phyloP scores from a whole-genome alignment of 2,329 filamentous ascomycete genomes.

The Trichoderma breve region DNA sequence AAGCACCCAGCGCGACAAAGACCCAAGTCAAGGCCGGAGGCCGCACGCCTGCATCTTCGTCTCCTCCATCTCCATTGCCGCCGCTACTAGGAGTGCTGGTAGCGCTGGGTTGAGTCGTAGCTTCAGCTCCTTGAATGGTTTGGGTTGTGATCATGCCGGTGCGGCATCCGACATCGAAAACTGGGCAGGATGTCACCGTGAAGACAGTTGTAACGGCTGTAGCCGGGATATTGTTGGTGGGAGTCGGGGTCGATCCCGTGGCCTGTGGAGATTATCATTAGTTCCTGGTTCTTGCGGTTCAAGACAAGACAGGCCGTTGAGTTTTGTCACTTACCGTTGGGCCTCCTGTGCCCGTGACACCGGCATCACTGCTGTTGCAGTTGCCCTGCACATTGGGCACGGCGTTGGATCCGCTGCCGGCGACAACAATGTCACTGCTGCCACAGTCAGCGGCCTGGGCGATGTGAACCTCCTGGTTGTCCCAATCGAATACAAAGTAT shows the following conservation, averaged over 20 bases:
- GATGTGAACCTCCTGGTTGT: slow-evolving; percentile 42
- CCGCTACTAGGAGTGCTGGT: background rate
- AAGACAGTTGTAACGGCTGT: slow-evolving; percentile 27
- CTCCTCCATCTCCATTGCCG: background rate
- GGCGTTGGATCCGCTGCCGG: slow-evolving; percentile 34
- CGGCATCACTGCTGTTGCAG: slow-evolving; percentile 34
- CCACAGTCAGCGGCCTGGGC: slow-evolving; percentile 43
- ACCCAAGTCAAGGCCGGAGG: slow-evolving; percentile 11
- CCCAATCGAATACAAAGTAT: slow-evolving; percentile 48
- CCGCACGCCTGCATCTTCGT: slow-evolving; percentile 19
- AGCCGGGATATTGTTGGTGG: slow-evolving; percentile 18
- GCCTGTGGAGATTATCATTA: slow-evolving; percentile 12
- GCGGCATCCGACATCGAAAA: slow-evolving; percentile 25
- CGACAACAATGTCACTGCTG: slow-evolving; percentile 37
- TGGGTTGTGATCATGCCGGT: slow-evolving; percentile 27
- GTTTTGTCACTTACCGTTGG: background rate
- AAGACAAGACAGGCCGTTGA: background rate
- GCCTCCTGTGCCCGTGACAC: background rate
- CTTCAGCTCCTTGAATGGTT: slow-evolving; percentile 20
- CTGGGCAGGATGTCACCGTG: slow-evolving; percentile 29
- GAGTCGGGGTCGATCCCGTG: slow-evolving; percentile 18
- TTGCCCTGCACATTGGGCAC: slow-evolving; percentile 37
- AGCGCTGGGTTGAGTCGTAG: background rate
- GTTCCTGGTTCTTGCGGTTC: background rate
- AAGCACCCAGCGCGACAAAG: background rate